These are phyloP conservation scores for Mycena epipterygia DNA, from an alignment of 768 basidiomycete species.

Conservation along the genomic window DNA sequence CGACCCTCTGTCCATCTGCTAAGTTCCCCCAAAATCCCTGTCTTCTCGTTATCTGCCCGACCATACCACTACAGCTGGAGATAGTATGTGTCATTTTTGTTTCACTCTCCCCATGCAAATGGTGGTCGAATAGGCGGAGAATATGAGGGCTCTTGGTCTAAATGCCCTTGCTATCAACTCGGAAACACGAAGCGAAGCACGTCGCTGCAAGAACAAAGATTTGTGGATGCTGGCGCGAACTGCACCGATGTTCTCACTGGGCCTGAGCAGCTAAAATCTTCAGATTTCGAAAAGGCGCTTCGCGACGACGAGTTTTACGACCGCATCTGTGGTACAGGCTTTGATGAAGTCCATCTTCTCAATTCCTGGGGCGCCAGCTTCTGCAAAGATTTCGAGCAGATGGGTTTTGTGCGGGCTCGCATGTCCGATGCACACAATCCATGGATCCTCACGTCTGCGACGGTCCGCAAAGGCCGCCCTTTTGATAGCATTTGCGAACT, in stretches of 20 bases:
- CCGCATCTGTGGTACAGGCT: slow-evolving; percentile 25
- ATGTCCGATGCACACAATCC: not conserved
- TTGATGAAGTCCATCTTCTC: slow-evolving; percentile 37
- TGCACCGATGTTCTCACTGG: slow-evolving; percentile 20
- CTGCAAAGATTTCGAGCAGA: slow-evolving; percentile 30
- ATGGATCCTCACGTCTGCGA: slow-evolving; percentile 32
- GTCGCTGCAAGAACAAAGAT: slow-evolving; percentile 7
- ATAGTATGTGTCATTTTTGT: slow-evolving; percentile 23
- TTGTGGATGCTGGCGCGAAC: slow-evolving; percentile 28
- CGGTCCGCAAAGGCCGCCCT: slow-evolving; percentile 19
- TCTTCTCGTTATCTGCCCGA: slow-evolving; percentile 36
- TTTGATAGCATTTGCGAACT: slow-evolving; percentile 19
- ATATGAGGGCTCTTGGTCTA: no score
- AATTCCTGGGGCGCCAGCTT: slow-evolving; percentile 32
- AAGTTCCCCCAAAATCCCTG: slow-evolving; percentile 31
- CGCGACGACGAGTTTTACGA: slow-evolving; percentile 19
- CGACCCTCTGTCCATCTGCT: not conserved
- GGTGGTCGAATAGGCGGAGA: no score
- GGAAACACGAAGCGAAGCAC: not conserved
- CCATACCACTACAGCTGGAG: slow-evolving; percentile 37
- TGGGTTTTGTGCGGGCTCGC: slow-evolving; percentile 28
- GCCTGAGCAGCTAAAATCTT: slow-evolving; percentile 30
- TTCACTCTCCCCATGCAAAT: no score
- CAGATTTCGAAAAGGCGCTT: slow-evolving; percentile 26
- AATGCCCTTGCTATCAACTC: no score